These are phyloP conservation scores for Vicia villosa DNA, from an alignment of 306 rosid genomes.

Conservation along the genomic window DNA sequence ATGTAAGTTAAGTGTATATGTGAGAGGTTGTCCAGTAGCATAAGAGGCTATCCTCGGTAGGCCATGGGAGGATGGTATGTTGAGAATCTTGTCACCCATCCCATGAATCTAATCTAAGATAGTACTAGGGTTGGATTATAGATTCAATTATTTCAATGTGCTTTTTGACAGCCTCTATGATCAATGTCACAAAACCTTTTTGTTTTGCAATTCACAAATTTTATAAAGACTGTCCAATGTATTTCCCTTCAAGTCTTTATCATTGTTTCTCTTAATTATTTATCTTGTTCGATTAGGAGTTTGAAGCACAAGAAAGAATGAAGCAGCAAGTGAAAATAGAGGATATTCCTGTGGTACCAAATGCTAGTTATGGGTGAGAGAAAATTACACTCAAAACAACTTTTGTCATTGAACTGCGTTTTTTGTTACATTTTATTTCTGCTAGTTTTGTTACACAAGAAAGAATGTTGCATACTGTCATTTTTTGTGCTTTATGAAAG, in stretches of 20 bases:
- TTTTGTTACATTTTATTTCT: background rate
- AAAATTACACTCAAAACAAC: constrained; percentile 1
- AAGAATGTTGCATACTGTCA: background rate
- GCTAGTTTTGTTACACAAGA: background rate
- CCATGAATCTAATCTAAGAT: constrained; percentile 15
- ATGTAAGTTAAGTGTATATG: constrained; percentile 7
- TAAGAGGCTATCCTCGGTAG: background rate
- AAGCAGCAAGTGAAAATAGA: constrained; percentile 77
- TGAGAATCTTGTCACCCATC: constrained; percentile 7
- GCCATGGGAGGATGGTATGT: background rate
- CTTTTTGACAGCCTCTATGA: background rate
- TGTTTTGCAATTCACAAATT: background rate
- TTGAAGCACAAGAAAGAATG: constrained; percentile 94
- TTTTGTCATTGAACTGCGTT: background rate
- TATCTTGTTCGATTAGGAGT: constrained; percentile 61
- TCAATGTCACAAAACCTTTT: constrained; percentile 7
- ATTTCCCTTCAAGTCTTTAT: constrained; percentile 9
- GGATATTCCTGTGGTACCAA: constrained; percentile 66
- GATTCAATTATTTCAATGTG: constrained; percentile 22
- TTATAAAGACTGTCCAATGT: constrained; percentile 7
- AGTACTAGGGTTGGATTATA: constrained; percentile 9
- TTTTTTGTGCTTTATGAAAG: constrained; percentile 27
- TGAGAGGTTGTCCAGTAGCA: background rate
- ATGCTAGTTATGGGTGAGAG: constrained; percentile 85
- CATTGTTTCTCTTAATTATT: constrained; percentile 13